Evolutionary conservation across 2,329 filamentous ascomycete genomes (phyloP).

Genomic region (Aureobasidium lini): DNA sequence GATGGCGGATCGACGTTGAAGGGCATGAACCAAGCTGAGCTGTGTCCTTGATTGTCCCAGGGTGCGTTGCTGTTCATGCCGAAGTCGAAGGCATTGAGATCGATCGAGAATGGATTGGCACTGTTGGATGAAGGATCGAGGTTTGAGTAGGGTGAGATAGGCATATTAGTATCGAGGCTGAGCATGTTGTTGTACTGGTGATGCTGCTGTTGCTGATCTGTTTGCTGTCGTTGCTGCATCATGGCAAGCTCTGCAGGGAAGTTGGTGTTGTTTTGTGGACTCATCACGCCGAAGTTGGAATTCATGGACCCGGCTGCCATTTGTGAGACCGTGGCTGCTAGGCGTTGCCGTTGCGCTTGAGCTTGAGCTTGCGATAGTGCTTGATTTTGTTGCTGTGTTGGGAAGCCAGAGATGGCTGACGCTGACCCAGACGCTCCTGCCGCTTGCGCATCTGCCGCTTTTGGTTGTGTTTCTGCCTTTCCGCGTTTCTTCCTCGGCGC

Average conservation of each 20-base stretch:
- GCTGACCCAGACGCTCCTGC: background rate
- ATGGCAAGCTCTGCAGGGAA: constrained; percentile 13
- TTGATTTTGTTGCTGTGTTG: constrained; percentile 20
- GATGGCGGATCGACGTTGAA: constrained; percentile 78
- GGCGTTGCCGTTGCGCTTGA: constrained; percentile 20
- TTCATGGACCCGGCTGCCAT: background rate
- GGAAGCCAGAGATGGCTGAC: constrained; percentile 18
- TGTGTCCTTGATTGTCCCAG: constrained; percentile 26
- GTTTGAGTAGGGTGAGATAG: constrained; percentile 23
- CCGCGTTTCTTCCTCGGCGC: constrained; percentile 26
- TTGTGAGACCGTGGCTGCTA: constrained; percentile 6
- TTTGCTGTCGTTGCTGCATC: constrained; percentile 13
- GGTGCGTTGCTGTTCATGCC: constrained; percentile 17
- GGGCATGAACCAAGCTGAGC: constrained; percentile 81
- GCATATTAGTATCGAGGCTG: constrained; percentile 32
- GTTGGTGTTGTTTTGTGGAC: constrained; percentile 1
- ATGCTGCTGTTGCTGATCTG: constrained; percentile 10
- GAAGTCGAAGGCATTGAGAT: constrained; percentile 19
- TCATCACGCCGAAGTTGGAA: background rate
- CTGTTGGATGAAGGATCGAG: constrained; percentile 13
- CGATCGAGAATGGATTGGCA: constrained; percentile 17
- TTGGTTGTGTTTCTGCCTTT: constrained; percentile 22
- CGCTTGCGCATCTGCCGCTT: background rate
- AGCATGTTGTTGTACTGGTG: constrained; percentile 15
- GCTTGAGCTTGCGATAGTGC: constrained; percentile 14